A percentile compares a stretch with the other conserved stretches of the same genome.
phyloP scores from a whole-genome alignment of 306 rosid species.

The Sophora flavescens region DNA sequence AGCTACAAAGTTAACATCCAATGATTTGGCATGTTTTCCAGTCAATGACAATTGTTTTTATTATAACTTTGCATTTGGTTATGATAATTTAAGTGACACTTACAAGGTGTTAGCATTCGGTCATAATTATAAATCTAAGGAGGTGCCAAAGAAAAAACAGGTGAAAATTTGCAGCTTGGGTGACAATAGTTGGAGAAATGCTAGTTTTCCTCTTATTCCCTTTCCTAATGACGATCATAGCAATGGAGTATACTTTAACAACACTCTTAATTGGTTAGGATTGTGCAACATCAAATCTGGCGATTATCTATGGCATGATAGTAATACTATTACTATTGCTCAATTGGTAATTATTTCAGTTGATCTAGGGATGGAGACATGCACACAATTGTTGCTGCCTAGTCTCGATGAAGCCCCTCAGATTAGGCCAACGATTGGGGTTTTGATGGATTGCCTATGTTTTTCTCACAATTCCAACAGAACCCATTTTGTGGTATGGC shows the following conservation, averaged over 20 bases:
- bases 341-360: neutral
- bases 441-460: neutral
- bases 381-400: neutral
- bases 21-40: neutral
- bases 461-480: neutral
- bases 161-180: neutral
- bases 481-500: neutral
- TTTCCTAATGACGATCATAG: neutral
- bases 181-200: neutral
- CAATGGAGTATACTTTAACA: neutral
- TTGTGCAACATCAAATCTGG: no score
- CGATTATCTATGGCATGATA: neutral
- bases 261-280: conserved; percentile 15
- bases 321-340: neutral
- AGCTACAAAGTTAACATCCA: neutral
- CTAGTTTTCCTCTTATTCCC: neutral
- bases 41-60: neutral
- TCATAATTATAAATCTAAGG: no score
- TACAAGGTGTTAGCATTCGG: neutral
- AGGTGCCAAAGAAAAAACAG: no score
- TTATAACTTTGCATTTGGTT: neutral
- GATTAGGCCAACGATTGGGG: neutral
- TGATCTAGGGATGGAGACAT: neutral
- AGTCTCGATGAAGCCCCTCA: neutral
- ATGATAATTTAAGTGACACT: neutral